Percentiles rank a stretch among this genome's conserved stretches.
Conservation (phyloP, 495 filamentous ascomycete species). For the Parachaetomium inaequale region DNA sequence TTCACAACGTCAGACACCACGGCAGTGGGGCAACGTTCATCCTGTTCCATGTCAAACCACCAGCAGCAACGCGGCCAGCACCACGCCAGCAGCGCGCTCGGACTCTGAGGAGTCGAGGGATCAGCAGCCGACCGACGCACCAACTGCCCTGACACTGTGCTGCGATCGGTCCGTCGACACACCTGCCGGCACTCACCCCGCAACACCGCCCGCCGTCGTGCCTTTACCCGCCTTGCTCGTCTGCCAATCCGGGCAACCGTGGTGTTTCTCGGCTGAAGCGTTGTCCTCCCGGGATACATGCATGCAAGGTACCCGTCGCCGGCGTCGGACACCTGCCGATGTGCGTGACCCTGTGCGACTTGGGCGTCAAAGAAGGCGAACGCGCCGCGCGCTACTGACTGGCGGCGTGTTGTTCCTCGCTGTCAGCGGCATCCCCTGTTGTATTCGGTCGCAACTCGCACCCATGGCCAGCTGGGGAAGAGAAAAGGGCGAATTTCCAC, state of each 20-base stretch:
- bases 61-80: neutral
- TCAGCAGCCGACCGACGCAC: neutral
- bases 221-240: conserved; percentile 11
- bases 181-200: conserved; percentile 9
- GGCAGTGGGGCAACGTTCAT: conserved; percentile 12
- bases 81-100: conserved; percentile 3
- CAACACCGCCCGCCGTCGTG: conserved; percentile 4
- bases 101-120: neutral
- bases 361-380: neutral
- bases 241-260: neutral
- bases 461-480: neutral
- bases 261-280: conserved; percentile 13
- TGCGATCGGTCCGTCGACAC: neutral
- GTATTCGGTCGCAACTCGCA: neutral
- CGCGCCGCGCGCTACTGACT: neutral
- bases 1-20: conserved; percentile 5
- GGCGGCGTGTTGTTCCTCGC: neutral
- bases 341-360: conserved; percentile 5
- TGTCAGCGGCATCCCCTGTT: neutral
- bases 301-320: conserved; percentile 18
- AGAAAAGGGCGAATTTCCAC: neutral
- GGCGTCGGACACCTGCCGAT: conserved; percentile 1
- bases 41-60: conserved; percentile 9
- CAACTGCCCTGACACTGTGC: neutral
- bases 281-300: conserved; percentile 20